Base-by-base conservation (phyloP, 495 filamentous ascomycete species). In the Beverwykella pulmonaria region DNA sequence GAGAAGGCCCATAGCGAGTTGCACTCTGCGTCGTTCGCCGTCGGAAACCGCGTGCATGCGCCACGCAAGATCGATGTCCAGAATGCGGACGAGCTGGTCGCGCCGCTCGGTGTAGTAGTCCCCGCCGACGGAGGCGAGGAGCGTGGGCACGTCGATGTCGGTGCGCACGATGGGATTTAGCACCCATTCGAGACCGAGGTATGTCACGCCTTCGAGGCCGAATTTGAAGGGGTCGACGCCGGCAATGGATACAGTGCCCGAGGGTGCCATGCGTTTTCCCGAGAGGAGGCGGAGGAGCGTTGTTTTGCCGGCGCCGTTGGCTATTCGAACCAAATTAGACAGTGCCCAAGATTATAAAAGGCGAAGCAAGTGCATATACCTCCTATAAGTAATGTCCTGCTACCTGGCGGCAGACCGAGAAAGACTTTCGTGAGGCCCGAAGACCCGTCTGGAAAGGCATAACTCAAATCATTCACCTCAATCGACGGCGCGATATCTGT, bases 231-330 rank as follows among this genome's bases (percentile, higher is more conserved):
- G 94, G 79, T 98, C 95, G 29, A 90, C 84, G 56, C 90, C 91
- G 34, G 83, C 88, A 46, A 99, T 87, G 61, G 77, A 75, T 71
- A 99, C 86, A 23, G 86, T 88, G 67, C 82, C 78, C 29, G 76
- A 76, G 0, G 95, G 95, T 1, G 94, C 89, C 60, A 99, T 88
- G 23, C 92, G 91, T 77, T 97, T 98, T 65, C 94, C 94, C n/a
- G 90, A 89, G 48, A 95, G 84, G 30, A 92, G 82, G 60, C 89
- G 93, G 47, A 99, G 89, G 32, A 99, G 87, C 2, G 94, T 98
- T 22, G 95, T 98, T 75, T 99, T 99, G 46, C 94, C 94, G 19
- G 95, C 93, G 72, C 94, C 94, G 77, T 99, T 99, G 62, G 95
- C 88, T 91, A 70, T 59, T n/a, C n/a, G 22, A 60, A 19, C 34